Conservation (phyloP, 2,329 filamentous ascomycete genomes). For the Hymenoscyphus salicellus region DNA sequence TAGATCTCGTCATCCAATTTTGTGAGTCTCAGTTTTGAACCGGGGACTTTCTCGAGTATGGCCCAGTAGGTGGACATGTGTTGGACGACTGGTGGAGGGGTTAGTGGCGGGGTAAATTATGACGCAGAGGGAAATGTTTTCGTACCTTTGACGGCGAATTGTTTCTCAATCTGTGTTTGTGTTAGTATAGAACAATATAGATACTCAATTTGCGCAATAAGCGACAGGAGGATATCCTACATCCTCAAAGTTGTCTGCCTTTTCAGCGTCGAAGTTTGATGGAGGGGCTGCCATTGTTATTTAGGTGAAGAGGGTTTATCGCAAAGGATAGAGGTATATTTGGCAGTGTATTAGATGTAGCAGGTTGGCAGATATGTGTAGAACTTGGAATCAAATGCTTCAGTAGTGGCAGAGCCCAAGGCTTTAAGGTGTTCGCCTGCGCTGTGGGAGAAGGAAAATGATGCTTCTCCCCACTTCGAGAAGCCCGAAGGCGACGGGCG, state of each 20-base stretch:
- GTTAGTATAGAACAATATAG: background rate
- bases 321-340: background rate
- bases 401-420: background rate
- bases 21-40: constrained; percentile 85
- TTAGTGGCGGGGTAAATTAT: constrained; percentile 26
- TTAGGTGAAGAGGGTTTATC: background rate
- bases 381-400: background rate
- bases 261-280: constrained; percentile 52
- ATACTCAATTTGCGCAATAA: constrained; percentile 14
- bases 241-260: constrained; percentile 68
- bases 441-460: background rate
- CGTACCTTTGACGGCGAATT: constrained; percentile 92
- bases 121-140: background rate
- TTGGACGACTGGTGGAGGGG: constrained; percentile 63
- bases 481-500: background rate
- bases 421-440: background rate
- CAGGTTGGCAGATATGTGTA: background rate
- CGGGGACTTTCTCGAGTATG: constrained; percentile 85
- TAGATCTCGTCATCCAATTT: constrained; percentile 94
- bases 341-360: background rate
- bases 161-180: constrained; percentile 81
- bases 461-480: background rate
- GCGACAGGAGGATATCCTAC: constrained; percentile 40
- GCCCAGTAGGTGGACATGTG: constrained; percentile 97
- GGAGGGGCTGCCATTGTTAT: constrained; percentile 25